phyloP scores from a whole-genome alignment of 179 eudicot species.

The Silene vulgaris region DNA sequence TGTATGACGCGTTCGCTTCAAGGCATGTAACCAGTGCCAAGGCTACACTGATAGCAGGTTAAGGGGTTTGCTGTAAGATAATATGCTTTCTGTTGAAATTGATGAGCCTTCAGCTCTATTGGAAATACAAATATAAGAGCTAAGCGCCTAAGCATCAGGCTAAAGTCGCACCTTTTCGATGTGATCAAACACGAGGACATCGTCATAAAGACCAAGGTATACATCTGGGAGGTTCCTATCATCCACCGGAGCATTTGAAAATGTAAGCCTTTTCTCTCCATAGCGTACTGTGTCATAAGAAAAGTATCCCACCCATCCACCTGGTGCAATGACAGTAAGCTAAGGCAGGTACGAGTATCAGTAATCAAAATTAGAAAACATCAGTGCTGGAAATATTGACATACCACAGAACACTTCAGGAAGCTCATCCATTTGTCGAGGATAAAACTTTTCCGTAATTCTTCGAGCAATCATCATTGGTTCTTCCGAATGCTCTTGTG shows the following conservation, averaged over 20 bases:
- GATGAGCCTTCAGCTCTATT: neutral
- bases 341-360: neutral
- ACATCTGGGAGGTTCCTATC: constrained; percentile 59
- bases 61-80: too few relatives aligned
- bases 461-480: constrained; percentile 60
- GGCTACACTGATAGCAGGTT: too few relatives aligned
- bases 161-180: constrained; percentile 51
- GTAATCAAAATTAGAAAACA: neutral
- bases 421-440: constrained; percentile 67
- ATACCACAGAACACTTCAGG: constrained; percentile 81
- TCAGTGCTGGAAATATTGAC: neutral
- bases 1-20: neutral
- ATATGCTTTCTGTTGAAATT: too few relatives aligned
- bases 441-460: constrained; percentile 64
- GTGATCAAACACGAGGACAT: constrained; percentile 75
- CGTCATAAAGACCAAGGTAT: constrained; percentile 67
- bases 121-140: neutral
- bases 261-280: constrained; percentile 46
- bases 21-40: too few relatives aligned
- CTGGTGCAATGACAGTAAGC: constrained; percentile 22
- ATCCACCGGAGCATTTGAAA: constrained; percentile 48
- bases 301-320: constrained; percentile 77
- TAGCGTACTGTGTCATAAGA: constrained; percentile 61
- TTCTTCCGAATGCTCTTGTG: constrained; percentile 56
- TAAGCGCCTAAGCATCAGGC: neutral